Conservation (phyloP, 257 asterid genomes). For the Solanum clarkiae region DNA sequence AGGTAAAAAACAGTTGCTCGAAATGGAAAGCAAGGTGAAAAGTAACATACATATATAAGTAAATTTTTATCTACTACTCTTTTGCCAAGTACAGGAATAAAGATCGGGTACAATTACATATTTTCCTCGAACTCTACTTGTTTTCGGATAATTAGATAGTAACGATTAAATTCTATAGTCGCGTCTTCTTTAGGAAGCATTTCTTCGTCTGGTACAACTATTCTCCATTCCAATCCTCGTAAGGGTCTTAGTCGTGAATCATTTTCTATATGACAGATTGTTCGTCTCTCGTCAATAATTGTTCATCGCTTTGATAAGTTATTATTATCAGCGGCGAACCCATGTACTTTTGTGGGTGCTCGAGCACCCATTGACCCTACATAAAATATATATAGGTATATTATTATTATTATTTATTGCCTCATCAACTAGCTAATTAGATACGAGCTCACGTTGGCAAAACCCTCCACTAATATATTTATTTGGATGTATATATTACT, state of each 20-base stretch:
- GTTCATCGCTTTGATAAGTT: neutral
- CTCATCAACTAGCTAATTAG: neutral
- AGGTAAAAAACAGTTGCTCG: neutral
- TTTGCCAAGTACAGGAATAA: neutral
- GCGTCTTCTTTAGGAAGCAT: too few relatives aligned
- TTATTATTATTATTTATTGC: neutral
- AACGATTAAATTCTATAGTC: too few relatives aligned
- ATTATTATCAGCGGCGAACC: neutral
- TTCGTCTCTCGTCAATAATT: neutral
- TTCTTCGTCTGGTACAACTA: too few relatives aligned
- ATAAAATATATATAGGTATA: too few relatives aligned
- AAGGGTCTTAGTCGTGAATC: neutral
- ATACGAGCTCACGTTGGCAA: too few relatives aligned
- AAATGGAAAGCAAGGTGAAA: neutral
- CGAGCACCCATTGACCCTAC: too few relatives aligned
- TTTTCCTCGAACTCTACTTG: too few relatives aligned
- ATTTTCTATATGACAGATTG: neutral
- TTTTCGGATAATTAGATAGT: too few relatives aligned
- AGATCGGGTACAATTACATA: too few relatives aligned
- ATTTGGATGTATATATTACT: neutral
- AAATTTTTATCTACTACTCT: neutral
- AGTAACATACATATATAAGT: neutral
- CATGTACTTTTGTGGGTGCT: too few relatives aligned
- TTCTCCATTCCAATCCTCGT: neutral
- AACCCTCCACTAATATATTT: neutral